Evolutionary conservation across 148 eudicot genomes (phyloP), one percentile per base, ranked within the genome.

Genomic region (Rhododendron williamsianum): DNA sequence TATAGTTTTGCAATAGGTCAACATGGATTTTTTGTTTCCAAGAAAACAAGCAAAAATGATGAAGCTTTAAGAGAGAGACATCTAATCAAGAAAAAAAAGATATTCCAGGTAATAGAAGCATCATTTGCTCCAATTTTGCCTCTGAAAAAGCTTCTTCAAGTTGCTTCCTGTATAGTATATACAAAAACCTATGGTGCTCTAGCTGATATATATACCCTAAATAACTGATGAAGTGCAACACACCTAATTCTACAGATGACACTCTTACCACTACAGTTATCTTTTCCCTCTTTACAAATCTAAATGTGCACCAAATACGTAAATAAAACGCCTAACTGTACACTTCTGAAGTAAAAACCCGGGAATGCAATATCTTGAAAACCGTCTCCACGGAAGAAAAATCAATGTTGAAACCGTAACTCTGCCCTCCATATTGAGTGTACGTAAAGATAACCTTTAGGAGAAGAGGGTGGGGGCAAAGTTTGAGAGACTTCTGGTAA

Each of bases 391-490:
- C 96, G 1, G 96, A 87, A 25, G 90, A 82, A 80, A 89, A 87
- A 86, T 93, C 92, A 84, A 96, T 82, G 82, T 95, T 95, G 67
- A 96, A 96, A 23, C 99, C 99, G 76, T 89, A 94, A 82, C 91
- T 93, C 90, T 95, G 96, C 38, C 99, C 99, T 80, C 97, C 99
- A 87, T 95, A 94, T 77, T 90, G 92, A 88, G 41, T 38, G 41
- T 38, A 38, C 41, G 41, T 38, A 33, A 33, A 33, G 35, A 33
- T 33, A 33, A 33, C 35, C 35, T 33, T 33, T 1, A 33, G 35
- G 35, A 33, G 35, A 33, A 33, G 35, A 33, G 35, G 35, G 35
- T 33, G 35, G 35, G 35, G 35, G 35, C 35, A 33, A 33, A 33
- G 35, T 33, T 33, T 33, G 35, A 33, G 35, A 33, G 35, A 33